Conservation (phyloP, 2,329 filamentous ascomycete species). For the Aspergillus tubingensis region DNA sequence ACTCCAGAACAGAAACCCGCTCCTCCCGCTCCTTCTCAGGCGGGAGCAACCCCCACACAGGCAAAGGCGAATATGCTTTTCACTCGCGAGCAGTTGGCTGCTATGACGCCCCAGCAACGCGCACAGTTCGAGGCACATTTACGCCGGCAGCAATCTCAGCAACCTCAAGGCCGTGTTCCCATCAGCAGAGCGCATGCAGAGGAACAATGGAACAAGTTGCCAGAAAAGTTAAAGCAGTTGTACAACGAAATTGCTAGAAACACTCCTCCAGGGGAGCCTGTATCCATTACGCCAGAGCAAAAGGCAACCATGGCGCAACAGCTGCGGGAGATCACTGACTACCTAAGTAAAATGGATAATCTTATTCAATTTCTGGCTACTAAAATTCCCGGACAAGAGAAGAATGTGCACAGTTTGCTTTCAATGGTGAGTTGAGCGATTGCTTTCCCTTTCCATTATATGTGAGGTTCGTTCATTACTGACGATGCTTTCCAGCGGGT, state of each 20-base stretch:
- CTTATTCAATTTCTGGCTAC: constrained; percentile 44
- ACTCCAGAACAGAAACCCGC: constrained; percentile 34
- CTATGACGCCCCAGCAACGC: constrained; percentile 47
- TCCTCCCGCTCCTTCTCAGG: constrained; percentile 25
- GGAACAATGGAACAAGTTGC: constrained; percentile 42
- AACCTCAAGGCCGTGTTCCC: constrained; percentile 33
- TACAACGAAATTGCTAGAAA: constrained; percentile 42
- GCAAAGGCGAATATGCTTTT: constrained; percentile 25
- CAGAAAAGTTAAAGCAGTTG: constrained; percentile 41
- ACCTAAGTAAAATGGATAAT: constrained; percentile 46
- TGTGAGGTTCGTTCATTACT: constrained; percentile 18
- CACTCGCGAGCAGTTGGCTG: constrained; percentile 40
- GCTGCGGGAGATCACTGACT: constrained; percentile 43
- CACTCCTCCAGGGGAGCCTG: constrained; percentile 32
- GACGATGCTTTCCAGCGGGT: constrained; percentile 35
- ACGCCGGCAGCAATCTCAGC: constrained; percentile 39
- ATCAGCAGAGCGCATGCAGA: constrained; percentile 39
- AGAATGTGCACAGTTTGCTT: constrained; percentile 38
- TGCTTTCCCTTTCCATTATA: neutral
- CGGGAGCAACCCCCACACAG: constrained; percentile 23
- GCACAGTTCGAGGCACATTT: constrained; percentile 39
- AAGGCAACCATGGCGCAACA: constrained; percentile 43
- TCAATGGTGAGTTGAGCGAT: constrained; percentile 36
- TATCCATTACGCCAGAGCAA: constrained; percentile 41
- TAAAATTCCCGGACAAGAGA: constrained; percentile 44